Evolutionary conservation across 192 early-diverging fungal species (phyloP), one percentile per base, ranked within the genome.

Genomic region (Thamnidium elegans): DNA sequence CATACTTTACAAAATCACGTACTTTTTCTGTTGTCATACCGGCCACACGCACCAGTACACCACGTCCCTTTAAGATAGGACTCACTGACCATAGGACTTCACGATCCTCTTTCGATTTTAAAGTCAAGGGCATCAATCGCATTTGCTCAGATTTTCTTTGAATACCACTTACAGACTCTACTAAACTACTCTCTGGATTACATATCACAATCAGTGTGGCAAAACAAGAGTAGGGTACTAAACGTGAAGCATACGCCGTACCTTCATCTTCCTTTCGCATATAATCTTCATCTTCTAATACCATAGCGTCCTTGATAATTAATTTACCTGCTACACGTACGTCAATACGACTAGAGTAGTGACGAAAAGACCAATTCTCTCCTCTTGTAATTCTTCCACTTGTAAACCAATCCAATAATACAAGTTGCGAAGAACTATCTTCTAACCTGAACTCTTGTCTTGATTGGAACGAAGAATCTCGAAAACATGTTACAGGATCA

Each of bases 341-440:
- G 61, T 70, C 76, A 32, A 56, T 69, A 30, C 56, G 71, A 65
- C 59, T 78, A 42, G 67, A 73, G 61, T 63, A 81, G 55, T 64
- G 69, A 65, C 58, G 62, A 55, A 89, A 95, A 53, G 55, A 71
- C 92, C 92, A 95, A 9, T 63, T 64, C 59, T 95, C 93, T 26
- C 92, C 92, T 1, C 87, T 59, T 10, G 80, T 83, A 65, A 78
- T 75, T 50, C 93, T 63, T 6, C 93, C 93, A 46, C 86, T 85
- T 0, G 89, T 92, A 64, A 92, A 85, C 92, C 93, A 95, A 63
- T 95, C 93, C 31, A 95, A 71, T 7, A 94, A 61, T 0, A 94
- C 76, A 8, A 93, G 55, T 23, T 86, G 87, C 0, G 82, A 77
- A n/a, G 67, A 69, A 2, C 31, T 45, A 20, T 79, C 62, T 26